Conservation (phyloP, 345 rosid genomes). For the Arabidopsis arenosa region DNA sequence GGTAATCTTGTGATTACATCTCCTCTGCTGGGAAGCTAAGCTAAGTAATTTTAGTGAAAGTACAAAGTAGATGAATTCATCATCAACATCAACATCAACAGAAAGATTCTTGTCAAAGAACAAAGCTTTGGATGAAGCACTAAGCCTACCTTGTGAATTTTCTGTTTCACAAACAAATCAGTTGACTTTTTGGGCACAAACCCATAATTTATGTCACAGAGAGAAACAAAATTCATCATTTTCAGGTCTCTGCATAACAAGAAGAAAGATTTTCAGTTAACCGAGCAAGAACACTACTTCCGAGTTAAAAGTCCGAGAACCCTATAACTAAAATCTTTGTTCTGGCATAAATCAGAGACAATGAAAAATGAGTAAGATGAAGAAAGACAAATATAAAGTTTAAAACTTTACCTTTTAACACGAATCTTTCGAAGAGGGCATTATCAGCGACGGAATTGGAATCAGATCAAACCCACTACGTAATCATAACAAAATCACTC, state of each 20-base stretch:
- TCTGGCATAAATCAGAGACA: neutral
- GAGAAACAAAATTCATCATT: conserved; percentile 39
- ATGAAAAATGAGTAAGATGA: neutral
- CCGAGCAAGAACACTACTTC: conserved; percentile 7
- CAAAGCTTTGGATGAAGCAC: conserved; percentile 13
- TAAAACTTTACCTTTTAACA: conserved; percentile 32
- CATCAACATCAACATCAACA: neutral
- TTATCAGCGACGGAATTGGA: neutral
- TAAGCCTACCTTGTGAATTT: conserved; percentile 34
- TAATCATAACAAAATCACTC: neutral
- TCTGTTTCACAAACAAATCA: conserved; percentile 22
- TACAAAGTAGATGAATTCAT: conserved; percentile 16
- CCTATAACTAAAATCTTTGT: neutral
- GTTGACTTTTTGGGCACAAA: conserved; percentile 24
- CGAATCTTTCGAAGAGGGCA: conserved; percentile 5
- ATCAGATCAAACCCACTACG: neutral
- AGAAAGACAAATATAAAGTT: conserved; percentile 6
- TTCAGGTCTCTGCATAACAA: conserved; percentile 29
- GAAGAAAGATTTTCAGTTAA: conserved; percentile 9
- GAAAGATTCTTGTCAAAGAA: neutral
- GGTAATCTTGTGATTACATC: conserved; percentile 19
- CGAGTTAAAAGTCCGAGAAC: neutral
- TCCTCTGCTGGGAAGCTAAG: conserved; percentile 44
- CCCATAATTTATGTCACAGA: conserved; percentile 31
- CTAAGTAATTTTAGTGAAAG: conserved; percentile 31